Percentiles rank a stretch among this genome's conserved stretches.
Conservation (phyloP, 2,329 filamentous ascomycete species). For the Stromatinia cepivora region DNA sequence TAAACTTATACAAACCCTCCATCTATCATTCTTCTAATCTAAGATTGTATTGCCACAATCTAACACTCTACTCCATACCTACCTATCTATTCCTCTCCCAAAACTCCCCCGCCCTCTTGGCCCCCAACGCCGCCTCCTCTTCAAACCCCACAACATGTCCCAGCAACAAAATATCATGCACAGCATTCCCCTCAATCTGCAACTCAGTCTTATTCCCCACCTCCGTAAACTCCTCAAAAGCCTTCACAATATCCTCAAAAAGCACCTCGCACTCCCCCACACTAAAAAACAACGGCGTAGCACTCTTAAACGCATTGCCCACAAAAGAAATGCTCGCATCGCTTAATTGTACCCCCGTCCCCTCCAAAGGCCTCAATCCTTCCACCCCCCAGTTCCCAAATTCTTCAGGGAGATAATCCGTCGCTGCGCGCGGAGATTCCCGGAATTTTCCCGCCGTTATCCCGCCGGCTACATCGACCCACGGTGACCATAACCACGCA, state of each 20-base stretch:
- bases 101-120: slow-evolving; percentile 23
- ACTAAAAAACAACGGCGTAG: slow-evolving; percentile 46
- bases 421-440: slow-evolving; percentile 28
- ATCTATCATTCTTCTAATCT: no score
- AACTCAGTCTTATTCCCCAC: slow-evolving; percentile 46
- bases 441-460: slow-evolving; percentile 34
- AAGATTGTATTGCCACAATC: background rate
- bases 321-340: slow-evolving; percentile 46
- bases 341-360: slow-evolving; percentile 31
- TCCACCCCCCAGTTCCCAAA: slow-evolving; percentile 48
- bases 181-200: slow-evolving; percentile 44
- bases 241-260: slow-evolving; percentile 44
- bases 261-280: slow-evolving; percentile 47
- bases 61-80: no score
- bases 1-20: no score
- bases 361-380: slow-evolving; percentile 38
- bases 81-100: slow-evolving; percentile 11
- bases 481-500: slow-evolving; percentile 47
- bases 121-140: slow-evolving; percentile 38
- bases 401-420: slow-evolving; percentile 45
- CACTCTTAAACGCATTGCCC: slow-evolving; percentile 43
- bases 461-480: slow-evolving; percentile 43
- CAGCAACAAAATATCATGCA: slow-evolving; percentile 50
- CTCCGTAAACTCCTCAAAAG: slow-evolving; percentile 43
- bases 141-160: slow-evolving; percentile 47